phyloP scores from a whole-genome alignment of 2,329 filamentous ascomycete species.

The Akanthomyces lecanii region DNA sequence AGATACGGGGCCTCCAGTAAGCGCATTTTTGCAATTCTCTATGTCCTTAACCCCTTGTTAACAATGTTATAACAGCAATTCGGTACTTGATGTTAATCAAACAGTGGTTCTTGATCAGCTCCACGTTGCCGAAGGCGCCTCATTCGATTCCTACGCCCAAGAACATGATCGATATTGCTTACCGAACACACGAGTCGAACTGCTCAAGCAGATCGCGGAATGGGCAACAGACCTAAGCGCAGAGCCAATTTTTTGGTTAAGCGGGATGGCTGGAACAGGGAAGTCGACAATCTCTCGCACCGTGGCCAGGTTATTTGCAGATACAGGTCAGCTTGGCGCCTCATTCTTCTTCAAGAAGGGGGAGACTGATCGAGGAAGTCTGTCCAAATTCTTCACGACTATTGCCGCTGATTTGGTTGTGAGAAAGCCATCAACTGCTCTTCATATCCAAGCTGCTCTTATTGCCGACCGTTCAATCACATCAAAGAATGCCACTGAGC shows the following conservation, averaged over 20 bases:
- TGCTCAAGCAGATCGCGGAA: conserved; percentile 25
- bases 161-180: conserved; percentile 23
- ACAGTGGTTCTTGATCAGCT: conserved; percentile 21
- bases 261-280: conserved; percentile 22
- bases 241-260: conserved; percentile 29
- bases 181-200: conserved; percentile 24
- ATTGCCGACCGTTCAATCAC: neutral
- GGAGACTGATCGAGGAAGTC: conserved; percentile 33
- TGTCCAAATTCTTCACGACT: conserved; percentile 35
- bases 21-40: neutral
- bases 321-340: conserved; percentile 19
- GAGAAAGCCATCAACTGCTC: no score
- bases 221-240: conserved; percentile 23
- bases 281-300: conserved; percentile 31
- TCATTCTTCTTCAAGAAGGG: conserved; percentile 27
- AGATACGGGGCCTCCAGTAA: neutral
- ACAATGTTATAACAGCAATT: neutral
- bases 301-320: conserved; percentile 20
- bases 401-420: conserved; percentile 30
- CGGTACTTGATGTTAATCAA: neutral
- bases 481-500: neutral
- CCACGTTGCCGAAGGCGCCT: conserved; percentile 22
- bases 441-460: neutral
- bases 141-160: conserved; percentile 33
- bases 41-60: neutral